Conservation (phyloP, 805 yeast genomes). For the Maudiozyma barnettii region DNA sequence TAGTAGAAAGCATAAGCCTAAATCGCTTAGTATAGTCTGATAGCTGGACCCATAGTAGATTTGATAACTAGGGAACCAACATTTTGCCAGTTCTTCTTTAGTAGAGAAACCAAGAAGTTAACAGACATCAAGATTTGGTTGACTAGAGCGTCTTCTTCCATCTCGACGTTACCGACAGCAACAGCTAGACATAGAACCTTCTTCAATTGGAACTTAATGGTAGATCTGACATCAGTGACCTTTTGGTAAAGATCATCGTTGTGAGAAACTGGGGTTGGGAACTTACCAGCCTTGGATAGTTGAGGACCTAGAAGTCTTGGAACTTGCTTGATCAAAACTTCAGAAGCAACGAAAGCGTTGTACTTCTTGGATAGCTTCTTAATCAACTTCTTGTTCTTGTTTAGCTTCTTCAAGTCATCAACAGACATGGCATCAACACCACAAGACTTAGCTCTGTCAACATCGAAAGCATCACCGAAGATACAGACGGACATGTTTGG, state of each 20-base stretch:
- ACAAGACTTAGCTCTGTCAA: constrained; percentile 98
- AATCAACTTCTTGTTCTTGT: constrained; percentile 99
- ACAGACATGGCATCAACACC: constrained; percentile 99
- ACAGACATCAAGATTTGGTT: constrained; percentile 98
- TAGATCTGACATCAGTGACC: constrained; percentile 95
- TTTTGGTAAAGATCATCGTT: constrained; percentile 93
- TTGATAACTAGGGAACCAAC: constrained; percentile 98
- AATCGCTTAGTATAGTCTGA: constrained; percentile 86
- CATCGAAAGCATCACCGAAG: constrained; percentile 99
- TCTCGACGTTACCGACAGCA: constrained; percentile 98
- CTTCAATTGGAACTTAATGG: constrained; percentile 99
- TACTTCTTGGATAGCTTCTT: constrained; percentile 99
- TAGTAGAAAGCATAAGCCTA: not conserved
- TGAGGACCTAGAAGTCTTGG: constrained; percentile 99
- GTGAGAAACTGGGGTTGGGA: constrained; percentile 99
- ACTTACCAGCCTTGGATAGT: constrained; percentile 99
- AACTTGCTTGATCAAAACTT: constrained; percentile 97
- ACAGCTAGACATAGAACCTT: constrained; percentile 99
- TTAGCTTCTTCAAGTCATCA: constrained; percentile 98
- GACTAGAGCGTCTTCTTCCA: constrained; percentile 93
- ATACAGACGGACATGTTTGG: constrained; percentile 99
- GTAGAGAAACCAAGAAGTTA: constrained; percentile 97
- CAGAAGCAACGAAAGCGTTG: constrained; percentile 99
- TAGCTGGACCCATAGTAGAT: constrained; percentile 99
- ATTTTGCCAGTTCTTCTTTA: constrained; percentile 99